Evolutionary conservation across 2,329 filamentous ascomycete genomes (phyloP), one percentile per base, ranked within the genome.

Genomic region (Ophiostoma tasmaniense): DNA sequence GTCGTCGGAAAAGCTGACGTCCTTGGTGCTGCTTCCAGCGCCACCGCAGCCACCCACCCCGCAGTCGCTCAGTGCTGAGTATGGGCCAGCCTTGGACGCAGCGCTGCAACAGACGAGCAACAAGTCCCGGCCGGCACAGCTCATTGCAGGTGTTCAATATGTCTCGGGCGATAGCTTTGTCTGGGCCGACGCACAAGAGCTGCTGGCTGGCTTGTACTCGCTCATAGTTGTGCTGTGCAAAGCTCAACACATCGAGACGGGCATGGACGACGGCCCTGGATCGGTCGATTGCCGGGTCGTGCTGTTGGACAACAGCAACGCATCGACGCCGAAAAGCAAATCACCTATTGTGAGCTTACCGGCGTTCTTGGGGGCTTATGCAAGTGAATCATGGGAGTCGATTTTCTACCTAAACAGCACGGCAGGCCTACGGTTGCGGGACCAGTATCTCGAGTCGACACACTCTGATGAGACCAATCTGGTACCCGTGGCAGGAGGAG

Each of bases 211-310:
- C 33, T 76, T 96, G 30, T 98, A 98, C 82, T 88, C 88, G 74
- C 83, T 97, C 66, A 81, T 95, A 69, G 89, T 89, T 42, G 80
- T 88, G 64, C 81, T 92, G n/a, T 92, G 90, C 71, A 86, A 88
- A 14, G 83, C 87, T 72, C 81, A 86, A 65, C 81, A 80, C 64
- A 83, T 80, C 80, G 89, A 77, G 79, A 91, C 78, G 76, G 91
- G 78, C 81, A 85, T 80, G 7, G 78, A 79, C 59, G 81, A 80
- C 17, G 86, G 87, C 45, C 83, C 87, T 0, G 87, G 88, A 64
- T 90, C 91, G 30, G 85, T 97, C 20, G 92, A 97, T 78, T 84
- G 87, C 0, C 87, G 92, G 4, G 80, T 97, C 20, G 75, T 97
- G 35, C 82, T 96, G 39, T 79, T 97, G 52, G 75, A 74, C 0